Percentiles rank a stretch among this genome's conserved stretches.
Evolutionary conservation across 2,329 filamentous ascomycete genomes (phyloP).

Genomic region (Aureobasidium subglaciale): DNA sequence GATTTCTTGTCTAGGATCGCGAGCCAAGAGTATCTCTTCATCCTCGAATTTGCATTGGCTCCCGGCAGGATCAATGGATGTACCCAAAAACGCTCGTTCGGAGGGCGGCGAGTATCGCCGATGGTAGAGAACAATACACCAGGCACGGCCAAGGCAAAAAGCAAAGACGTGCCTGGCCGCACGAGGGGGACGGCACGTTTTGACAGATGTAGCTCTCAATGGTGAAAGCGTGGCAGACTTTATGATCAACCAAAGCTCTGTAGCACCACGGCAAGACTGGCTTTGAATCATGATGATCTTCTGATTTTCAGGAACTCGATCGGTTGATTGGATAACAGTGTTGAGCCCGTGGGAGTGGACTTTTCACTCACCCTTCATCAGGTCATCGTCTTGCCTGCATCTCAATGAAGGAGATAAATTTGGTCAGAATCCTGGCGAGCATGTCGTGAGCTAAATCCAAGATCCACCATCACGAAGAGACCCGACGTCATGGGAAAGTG

Average conservation of each 20-base stretch:
- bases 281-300: neutral
- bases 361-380: neutral
- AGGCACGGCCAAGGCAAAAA: neutral
- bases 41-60: neutral
- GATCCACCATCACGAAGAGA: constrained; percentile 2
- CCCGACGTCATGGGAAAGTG: neutral
- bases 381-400: neutral
- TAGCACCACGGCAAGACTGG: no score
- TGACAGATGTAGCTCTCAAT: constrained; percentile 5
- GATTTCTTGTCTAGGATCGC: neutral
- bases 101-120: neutral
- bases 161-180: neutral
- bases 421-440: neutral
- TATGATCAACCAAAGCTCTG: neutral
- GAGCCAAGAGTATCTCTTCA: neutral
- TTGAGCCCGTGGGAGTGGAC: neutral
- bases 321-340: neutral
- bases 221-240: neutral
- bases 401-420: neutral
- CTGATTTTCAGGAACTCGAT: neutral
- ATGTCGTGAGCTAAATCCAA: neutral
- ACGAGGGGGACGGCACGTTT: neutral
- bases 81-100: no score
- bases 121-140: neutral
- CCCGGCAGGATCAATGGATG: neutral